Base-by-base conservation (phyloP, 179 eudicot genomes). In the Heliamphora pulchella region DNA sequence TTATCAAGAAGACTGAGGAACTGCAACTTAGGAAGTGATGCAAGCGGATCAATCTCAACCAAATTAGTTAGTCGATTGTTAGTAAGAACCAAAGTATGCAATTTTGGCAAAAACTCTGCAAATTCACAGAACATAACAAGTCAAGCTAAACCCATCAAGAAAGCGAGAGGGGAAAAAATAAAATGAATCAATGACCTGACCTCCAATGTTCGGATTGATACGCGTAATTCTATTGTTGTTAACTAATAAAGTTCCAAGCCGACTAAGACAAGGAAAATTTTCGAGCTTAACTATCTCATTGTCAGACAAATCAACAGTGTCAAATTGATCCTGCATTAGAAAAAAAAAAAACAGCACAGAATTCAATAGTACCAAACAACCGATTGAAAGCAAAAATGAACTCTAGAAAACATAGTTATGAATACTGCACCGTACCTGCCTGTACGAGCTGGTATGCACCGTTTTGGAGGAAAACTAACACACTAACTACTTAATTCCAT, bases 281-380 rank as follows among this genome's bases (percentile, higher is more conserved):
- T 96, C 99, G 54, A 96, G 97, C 82, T 96, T 96, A 48, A 96
- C 99, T 79, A 94, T 96, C 87, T 96, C 99, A 88, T 96, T 96
- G 82, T 96, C 99, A 3, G 99, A 87, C 85, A 96, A 84, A 87
- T 96, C 99, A 83, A 96, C 87, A 43, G 93, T 87, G 82, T 96
- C 99, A 79, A 96, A 96, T 88, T 96, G 99, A 90, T 96, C 99
- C 99, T 95, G 90, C 76, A 63, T 11, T 31, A 31, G 31, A n/a
- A n/a, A 31, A 31, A 31, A 31, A 31, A 64, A 3, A 9, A 75
- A 75, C 2, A 54, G 15, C 8, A 31, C 58, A 1, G 14, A 7
- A 46, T 8, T 53, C 41, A 15, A 20, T 0, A 41, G 51, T 22
- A 70, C 48, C 78, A 22, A 31, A 53, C 9, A 3, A 78, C 77